Evolutionary conservation across 495 filamentous ascomycete genomes (phyloP), one percentile per base, ranked within the genome.

Genomic region (Pyronema domesticum): DNA sequence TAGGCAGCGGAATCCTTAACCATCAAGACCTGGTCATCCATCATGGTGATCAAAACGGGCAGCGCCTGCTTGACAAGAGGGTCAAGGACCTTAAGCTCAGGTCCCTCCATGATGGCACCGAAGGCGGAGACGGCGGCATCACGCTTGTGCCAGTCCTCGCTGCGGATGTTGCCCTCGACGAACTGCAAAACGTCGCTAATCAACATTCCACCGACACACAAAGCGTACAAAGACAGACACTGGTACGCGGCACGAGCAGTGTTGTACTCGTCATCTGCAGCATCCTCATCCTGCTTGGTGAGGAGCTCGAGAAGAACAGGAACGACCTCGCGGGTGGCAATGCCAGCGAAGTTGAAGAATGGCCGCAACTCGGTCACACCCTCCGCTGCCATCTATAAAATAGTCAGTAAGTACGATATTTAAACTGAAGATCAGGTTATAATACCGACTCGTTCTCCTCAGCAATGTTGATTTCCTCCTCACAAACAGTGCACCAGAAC

Each of bases 401-500:
- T 36, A 13, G 48, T 51, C 34, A 51, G 48, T 33, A 34, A 11
- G 3, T 10, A 10, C 36, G 18, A 11, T 51, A 3, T 54, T 46
- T 45, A 11, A 49, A 42, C 18, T 51, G 23, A n/a, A 52, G 37
- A 14, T 35, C 30, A 34, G 52, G 45, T 51, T n/a, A 43, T 60
- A 67, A 59, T 74, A 88, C 85, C 75, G 85, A 81, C 57, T 78
- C 74, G 65, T 98, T 98, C 67, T 98, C 91, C 62, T 98, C 91
- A 58, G 96, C 91, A 65, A 98, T 95, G 54, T 82, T 79, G 58
- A 94, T 85, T 68, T 98, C 91, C 71, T 98, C 91, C 66, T 98
- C 91, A 72, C 91, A 96, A 39, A 98, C 91, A 15, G 91, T 96
- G 72, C 91, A 95, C 91, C 91, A 98, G 74, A 98, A 98, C 65